phyloP scores from a whole-genome alignment of 73 alveolate genomes.

The Paramecium pentaurelia region DNA sequence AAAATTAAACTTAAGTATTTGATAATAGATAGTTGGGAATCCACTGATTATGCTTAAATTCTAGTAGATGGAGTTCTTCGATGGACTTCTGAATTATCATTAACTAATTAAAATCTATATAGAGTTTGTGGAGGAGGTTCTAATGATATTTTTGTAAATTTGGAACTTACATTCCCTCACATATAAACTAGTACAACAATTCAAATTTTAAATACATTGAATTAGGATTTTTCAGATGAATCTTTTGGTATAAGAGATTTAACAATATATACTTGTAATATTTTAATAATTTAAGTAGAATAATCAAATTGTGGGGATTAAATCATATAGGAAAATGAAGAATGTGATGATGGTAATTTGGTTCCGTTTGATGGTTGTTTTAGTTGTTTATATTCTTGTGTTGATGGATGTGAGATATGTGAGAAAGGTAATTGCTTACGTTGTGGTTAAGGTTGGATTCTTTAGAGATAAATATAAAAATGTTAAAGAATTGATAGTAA shows the following conservation, averaged over 20 bases:
- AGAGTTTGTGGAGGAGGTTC: neutral
- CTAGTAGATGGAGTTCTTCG: neutral
- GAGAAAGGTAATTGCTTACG: neutral
- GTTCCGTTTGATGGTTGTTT: conserved; percentile 44
- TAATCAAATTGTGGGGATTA: neutral
- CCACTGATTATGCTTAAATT: neutral
- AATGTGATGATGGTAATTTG: conserved; percentile 42
- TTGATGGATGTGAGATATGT: neutral
- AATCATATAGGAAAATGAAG: neutral
- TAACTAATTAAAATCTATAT: too few species aligned
- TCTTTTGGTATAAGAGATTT: neutral
- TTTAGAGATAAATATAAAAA: neutral
- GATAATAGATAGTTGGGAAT: neutral
- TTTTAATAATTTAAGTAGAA: neutral
- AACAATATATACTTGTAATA: neutral
- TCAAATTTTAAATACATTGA: neutral
- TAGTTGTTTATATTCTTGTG: neutral
- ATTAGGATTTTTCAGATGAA: neutral
- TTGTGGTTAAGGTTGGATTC: neutral
- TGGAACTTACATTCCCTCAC: neutral
- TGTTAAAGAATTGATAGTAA: neutral
- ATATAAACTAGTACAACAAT: neutral
- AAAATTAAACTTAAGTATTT: neutral
- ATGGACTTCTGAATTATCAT: neutral
- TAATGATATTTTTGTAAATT: neutral